Evolutionary conservation across 768 basidiomycete genomes (phyloP).

Genomic region (Tubosaeta brunneosetosa): DNA sequence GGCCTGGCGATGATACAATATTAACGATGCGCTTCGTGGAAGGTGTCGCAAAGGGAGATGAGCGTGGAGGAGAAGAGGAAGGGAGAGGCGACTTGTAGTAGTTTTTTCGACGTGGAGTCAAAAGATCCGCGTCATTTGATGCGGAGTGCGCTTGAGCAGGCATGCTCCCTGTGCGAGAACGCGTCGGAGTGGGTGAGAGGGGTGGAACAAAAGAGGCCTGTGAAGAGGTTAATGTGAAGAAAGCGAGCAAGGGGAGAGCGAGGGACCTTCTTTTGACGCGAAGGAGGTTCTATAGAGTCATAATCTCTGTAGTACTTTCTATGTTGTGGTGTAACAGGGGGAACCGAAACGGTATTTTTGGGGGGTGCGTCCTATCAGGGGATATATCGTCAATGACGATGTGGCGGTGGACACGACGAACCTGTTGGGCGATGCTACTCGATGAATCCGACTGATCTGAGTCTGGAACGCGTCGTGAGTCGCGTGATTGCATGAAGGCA

Average conservation of each 20-base stretch:
- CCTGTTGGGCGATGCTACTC: conserved; percentile 33
- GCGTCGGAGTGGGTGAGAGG: conserved; percentile 45
- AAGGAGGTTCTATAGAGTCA: conserved; percentile 29
- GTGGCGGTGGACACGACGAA: conserved; percentile 27
- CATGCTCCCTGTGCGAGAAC: conserved; percentile 31
- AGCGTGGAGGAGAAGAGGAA: conserved; percentile 55
- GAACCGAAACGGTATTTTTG: conserved; percentile 25
- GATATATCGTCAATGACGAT: conserved; percentile 19
- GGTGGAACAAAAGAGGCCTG: conserved; percentile 31
- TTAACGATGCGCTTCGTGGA: conserved; percentile 53
- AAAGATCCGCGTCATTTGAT: conserved; percentile 36
- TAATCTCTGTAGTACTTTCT: conserved; percentile 55
- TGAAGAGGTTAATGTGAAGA: not conserved
- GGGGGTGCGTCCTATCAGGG: conserved; percentile 23
- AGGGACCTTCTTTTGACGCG: conserved; percentile 28
- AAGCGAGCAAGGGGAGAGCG: not conserved
- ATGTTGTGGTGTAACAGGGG: conserved; percentile 55
- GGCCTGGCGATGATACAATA: conserved; percentile 80
- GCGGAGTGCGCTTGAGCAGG: conserved; percentile 24
- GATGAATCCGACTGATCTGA: conserved; percentile 30
- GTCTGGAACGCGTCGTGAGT: conserved; percentile 39
- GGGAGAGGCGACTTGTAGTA: conserved; percentile 48
- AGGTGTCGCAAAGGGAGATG: conserved; percentile 65
- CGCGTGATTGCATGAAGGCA: conserved; percentile 53
- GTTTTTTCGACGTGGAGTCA: conserved; percentile 47